These are phyloP conservation scores for Pistacia atlantica DNA, from an alignment of 345 rosid species.

Conservation along the genomic window DNA sequence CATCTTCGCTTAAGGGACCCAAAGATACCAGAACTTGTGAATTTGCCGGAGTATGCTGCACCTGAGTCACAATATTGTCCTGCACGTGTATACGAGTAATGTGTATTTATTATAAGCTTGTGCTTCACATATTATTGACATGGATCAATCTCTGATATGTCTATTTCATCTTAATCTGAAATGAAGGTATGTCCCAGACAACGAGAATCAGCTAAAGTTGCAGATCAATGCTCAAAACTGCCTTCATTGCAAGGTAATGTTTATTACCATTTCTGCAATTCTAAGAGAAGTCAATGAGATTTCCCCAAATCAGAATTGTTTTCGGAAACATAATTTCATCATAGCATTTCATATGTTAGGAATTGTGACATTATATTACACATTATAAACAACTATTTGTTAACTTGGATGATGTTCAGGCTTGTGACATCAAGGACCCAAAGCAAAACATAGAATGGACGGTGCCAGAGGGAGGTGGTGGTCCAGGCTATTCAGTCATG, in stretches of 20 bases:
- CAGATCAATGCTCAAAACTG: constrained; percentile 96
- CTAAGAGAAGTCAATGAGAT: too few species aligned
- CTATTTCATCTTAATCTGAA: constrained; percentile 17
- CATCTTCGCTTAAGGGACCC: constrained; percentile 81
- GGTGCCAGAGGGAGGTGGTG: constrained; percentile 97
- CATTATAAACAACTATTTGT: neutral
- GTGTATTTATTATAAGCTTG: constrained; percentile 24
- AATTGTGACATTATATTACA: too few species aligned
- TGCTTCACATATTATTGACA: constrained; percentile 12
- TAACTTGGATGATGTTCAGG: constrained; percentile 38
- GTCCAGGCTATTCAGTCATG: constrained; percentile 87
- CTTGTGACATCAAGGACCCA: constrained; percentile 92
- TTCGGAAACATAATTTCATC: too few species aligned
- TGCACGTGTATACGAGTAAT: constrained; percentile 95
- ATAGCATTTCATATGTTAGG: too few species aligned
- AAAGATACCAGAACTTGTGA: constrained; percentile 62
- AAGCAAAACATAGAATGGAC: constrained; percentile 95
- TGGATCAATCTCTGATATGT: neutral
- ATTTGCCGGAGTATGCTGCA: constrained; percentile 79
- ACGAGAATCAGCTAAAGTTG: constrained; percentile 61
- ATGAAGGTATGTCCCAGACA: constrained; percentile 76
- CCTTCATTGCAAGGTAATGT: constrained; percentile 87
- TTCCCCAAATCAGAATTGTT: too few species aligned
- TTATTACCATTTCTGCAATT: too few species aligned
- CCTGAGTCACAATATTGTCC: constrained; percentile 96